Base-by-base conservation (phyloP, 208 protist species). In the Leishmania turanica region DNA sequence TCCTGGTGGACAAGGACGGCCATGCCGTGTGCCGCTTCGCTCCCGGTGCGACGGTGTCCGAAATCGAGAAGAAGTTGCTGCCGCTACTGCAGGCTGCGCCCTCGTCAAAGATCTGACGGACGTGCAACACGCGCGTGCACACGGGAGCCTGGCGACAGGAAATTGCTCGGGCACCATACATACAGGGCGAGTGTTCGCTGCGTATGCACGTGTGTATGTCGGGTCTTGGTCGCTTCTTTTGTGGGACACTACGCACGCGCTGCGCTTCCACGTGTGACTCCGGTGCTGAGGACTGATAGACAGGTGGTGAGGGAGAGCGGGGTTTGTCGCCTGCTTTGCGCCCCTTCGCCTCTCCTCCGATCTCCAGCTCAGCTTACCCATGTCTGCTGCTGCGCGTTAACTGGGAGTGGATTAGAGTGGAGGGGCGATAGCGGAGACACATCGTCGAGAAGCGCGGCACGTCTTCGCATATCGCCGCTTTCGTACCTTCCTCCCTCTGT, bases 1-100 rank as follows among this genome's bases (percentile, higher is more conserved):
- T 99, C 79, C 86, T 98, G 53, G 86, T 95, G 71, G 88, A 97
- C 78, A 76, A 83, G 47, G 85, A 96, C 70, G 95, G 95, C 37
- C 75, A 89, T 24, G 84, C 91, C 27, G 89, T 95, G 75, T 58
- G 78, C 40, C 92, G 95, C 70, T 97, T 94, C 82, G 90, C 93
- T 0, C 93, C 93, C 42, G 93, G 93, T 27, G 83, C 91, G 11
- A 87, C 64, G 21, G 66, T 76, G 19, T 68, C 82, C 0, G 85
- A 92, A 62, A 94, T 96, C 74, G 93, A 93, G 78, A 88, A 92
- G 85, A 81, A 91, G 65, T 80, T 96, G 51, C 4, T 89, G 72
- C 91, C 91, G 45, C 79, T 96, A 37, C 40, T 94, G 76, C 31
- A 84, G 31, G 54, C 68, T 47, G 45, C 13, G 13, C 5, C 21